Conservation (phyloP, 768 basidiomycete species). For the Russula earlei region DNA sequence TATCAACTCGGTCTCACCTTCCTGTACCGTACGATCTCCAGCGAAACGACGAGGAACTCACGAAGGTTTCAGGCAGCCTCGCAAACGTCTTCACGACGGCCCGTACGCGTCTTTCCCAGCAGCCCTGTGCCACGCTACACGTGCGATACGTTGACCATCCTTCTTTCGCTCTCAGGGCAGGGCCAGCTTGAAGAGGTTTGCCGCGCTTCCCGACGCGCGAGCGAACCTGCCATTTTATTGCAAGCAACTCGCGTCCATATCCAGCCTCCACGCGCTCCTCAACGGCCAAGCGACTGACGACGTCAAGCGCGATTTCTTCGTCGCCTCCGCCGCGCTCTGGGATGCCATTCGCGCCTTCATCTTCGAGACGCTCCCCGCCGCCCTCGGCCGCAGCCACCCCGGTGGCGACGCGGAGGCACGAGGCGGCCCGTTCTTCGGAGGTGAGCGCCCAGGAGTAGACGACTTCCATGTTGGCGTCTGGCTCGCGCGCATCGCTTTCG, state of each 20-base stretch:
- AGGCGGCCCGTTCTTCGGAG: conserved; percentile 42
- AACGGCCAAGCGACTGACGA: conserved; percentile 30
- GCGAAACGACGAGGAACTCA: conserved; percentile 39
- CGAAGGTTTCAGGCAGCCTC: conserved; percentile 29
- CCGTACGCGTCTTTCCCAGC: conserved; percentile 28
- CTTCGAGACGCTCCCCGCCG: conserved; percentile 31
- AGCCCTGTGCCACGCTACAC: no score
- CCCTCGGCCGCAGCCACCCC: conserved; percentile 35
- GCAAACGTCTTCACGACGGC: conserved; percentile 29
- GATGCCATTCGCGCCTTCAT: conserved; percentile 31
- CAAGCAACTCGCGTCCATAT: conserved; percentile 33
- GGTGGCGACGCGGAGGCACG: no score
- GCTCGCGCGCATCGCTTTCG: conserved; percentile 38
- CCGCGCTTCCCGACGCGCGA: conserved; percentile 28
- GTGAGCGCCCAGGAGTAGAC: conserved; percentile 39
- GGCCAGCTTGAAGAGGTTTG: conserved; percentile 32
- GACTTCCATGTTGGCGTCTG: conserved; percentile 48
- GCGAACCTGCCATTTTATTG: conserved; percentile 37
- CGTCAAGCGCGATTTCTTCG: conserved; percentile 33
- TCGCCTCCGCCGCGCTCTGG: conserved; percentile 32
- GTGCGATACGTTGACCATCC: neutral
- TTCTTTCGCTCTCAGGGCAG: conserved; percentile 30
- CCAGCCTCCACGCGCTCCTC: conserved; percentile 34
- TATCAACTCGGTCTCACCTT: neutral
- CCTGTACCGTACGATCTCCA: conserved; percentile 14